Conservation (phyloP, 208 protist genomes). For the Trypanosoma cruzi region DNA sequence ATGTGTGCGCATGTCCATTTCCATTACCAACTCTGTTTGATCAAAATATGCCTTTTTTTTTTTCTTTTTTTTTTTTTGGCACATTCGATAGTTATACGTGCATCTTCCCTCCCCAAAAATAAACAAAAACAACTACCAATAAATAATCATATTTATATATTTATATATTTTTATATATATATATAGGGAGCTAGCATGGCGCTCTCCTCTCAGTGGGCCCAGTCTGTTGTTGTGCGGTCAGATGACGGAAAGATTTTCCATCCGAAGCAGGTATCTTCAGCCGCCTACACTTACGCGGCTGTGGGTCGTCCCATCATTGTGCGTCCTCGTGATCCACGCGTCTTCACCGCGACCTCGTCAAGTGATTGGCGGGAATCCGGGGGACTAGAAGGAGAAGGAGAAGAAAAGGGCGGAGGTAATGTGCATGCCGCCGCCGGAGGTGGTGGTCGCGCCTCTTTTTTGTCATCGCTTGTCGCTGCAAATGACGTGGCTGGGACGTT, state of each 20-base stretch:
- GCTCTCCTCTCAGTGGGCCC: constrained; percentile 65
- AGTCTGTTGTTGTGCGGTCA: constrained; percentile 61
- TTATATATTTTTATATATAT: constrained; percentile 1
- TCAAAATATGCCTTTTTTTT: too few species aligned
- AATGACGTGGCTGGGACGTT: constrained; percentile 60
- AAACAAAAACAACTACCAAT: not conserved
- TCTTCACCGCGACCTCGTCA: constrained; percentile 28
- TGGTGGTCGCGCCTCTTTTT: constrained; percentile 15
- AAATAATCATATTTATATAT: constrained; percentile 11
- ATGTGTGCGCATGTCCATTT: too few species aligned
- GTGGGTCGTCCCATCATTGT: constrained; percentile 67
- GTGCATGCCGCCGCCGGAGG: not conserved
- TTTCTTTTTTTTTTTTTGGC: too few species aligned
- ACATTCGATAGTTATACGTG: too few species aligned
- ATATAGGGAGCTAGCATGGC: constrained; percentile 34
- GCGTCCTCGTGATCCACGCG: constrained; percentile 39
- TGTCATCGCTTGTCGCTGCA: constrained; percentile 23
- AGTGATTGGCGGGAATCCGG: constrained; percentile 1
- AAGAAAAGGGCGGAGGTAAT: not conserved
- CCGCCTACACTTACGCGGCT: constrained; percentile 47
- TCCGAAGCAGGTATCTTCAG: constrained; percentile 26
- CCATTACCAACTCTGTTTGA: too few species aligned
- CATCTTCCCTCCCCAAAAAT: constrained; percentile 8
- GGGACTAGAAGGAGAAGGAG: not conserved
- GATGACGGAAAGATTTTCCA: constrained; percentile 38